These are phyloP conservation scores for Salvia sclarea DNA, from an alignment of 305 asterid genomes.

Conservation along the genomic window DNA sequence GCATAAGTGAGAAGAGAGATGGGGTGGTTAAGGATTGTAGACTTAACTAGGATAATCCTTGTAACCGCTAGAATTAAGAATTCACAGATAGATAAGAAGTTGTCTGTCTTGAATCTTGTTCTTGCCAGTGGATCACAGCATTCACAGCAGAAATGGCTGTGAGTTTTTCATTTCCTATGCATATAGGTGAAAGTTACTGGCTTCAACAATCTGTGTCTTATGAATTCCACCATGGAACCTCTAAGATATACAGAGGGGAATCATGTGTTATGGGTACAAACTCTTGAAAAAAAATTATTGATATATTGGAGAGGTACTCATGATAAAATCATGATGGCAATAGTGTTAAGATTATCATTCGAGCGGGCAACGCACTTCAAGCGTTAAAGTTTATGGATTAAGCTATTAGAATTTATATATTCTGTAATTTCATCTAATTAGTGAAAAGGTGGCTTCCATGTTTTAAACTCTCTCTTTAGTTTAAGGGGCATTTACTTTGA, in stretches of 20 bases:
- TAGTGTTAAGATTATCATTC: not conserved
- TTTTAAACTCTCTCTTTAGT: not conserved
- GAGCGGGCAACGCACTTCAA: not conserved
- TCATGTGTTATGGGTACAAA: not conserved
- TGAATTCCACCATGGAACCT: not conserved
- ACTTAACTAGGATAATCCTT: not conserved
- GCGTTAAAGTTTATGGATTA: not conserved
- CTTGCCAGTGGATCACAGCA: not conserved
- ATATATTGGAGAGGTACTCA: not conserved
- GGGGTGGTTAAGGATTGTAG: not conserved
- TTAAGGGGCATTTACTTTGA: too few species aligned
- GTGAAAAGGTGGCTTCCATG: not conserved
- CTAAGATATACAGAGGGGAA: not conserved
- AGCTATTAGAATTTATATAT: not conserved
- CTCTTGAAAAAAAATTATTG: not conserved
- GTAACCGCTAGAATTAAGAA: not conserved
- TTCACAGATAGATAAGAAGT: not conserved
- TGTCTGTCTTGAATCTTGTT: not conserved
- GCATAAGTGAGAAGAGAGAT: not conserved
- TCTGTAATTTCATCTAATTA: not conserved
- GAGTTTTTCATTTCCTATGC: too few species aligned
- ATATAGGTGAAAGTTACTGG: not conserved
- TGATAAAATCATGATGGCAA: not conserved
- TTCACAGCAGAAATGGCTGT: not conserved
- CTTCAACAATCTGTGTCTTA: not conserved